Conservation (phyloP, 768 basidiomycete genomes). For the Calocybe indica region DNA sequence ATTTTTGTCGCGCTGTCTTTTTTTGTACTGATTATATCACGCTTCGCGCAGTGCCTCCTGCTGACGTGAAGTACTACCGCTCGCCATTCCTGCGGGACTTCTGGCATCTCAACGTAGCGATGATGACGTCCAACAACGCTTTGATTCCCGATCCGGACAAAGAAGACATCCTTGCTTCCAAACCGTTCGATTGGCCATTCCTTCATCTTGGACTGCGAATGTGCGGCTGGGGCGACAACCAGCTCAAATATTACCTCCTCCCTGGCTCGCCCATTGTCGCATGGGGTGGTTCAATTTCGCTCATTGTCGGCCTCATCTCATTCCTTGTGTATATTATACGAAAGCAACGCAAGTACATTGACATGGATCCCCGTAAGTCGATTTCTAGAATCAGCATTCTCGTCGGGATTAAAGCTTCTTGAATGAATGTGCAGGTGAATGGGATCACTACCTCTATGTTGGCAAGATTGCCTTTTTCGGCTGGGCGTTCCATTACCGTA, state of each 20-base stretch:
- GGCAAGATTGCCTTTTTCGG: constrained; percentile 88
- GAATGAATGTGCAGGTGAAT: constrained; percentile 53
- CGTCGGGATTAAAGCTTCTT: neutral
- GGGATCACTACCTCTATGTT: constrained; percentile 93
- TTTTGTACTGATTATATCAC: neutral
- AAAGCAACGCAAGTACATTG: constrained; percentile 81
- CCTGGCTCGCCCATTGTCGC: constrained; percentile 90
- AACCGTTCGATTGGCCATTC: constrained; percentile 92
- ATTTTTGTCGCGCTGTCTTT: neutral
- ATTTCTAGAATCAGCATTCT: neutral
- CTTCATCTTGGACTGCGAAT: constrained; percentile 87
- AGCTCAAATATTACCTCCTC: constrained; percentile 83
- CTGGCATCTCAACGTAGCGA: constrained; percentile 98
- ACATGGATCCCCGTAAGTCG: constrained; percentile 80
- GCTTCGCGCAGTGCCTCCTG: constrained; percentile 63
- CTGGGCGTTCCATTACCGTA: constrained; percentile 89
- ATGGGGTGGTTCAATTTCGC: constrained; percentile 74
- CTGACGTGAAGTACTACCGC: constrained; percentile 74
- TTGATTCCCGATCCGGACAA: constrained; percentile 97
- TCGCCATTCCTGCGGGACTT: constrained; percentile 97
- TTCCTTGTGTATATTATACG: constrained; percentile 72
- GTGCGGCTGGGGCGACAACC: constrained; percentile 91
- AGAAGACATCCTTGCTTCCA: constrained; percentile 93
- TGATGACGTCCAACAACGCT: constrained; percentile 99
- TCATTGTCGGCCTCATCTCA: constrained; percentile 47